These are phyloP conservation scores for Botrytis medusae DNA, from an alignment of 2,329 filamentous ascomycete species.

Conservation along the genomic window DNA sequence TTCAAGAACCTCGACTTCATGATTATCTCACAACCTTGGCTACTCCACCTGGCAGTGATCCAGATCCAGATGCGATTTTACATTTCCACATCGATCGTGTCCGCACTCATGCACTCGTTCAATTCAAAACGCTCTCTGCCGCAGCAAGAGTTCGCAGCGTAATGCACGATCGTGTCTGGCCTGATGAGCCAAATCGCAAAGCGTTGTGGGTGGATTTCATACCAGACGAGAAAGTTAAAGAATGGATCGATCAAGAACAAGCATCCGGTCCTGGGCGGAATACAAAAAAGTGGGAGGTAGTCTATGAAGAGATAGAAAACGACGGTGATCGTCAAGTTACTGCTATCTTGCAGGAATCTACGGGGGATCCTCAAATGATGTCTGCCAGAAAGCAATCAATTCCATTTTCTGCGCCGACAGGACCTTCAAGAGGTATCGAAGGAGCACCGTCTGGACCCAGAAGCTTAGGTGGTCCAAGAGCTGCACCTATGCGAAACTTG, in stretches of 20 bases:
- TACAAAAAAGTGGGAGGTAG: constrained; percentile 66
- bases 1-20: constrained; percentile 67
- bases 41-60: constrained; percentile 51
- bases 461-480: constrained; percentile 21
- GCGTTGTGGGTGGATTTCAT: constrained; percentile 87
- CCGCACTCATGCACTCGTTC: constrained; percentile 81
- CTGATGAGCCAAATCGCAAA: constrained; percentile 81
- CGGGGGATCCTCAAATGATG: constrained; percentile 5
- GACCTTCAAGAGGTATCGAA: constrained; percentile 30
- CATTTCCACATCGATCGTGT: constrained; percentile 81
- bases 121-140: constrained; percentile 66
- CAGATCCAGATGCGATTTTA: constrained; percentile 57
- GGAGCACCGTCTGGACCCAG: constrained; percentile 39
- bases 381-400: constrained; percentile 27
- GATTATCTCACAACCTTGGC: constrained; percentile 70
- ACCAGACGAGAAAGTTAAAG: constrained; percentile 67
- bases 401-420: constrained; percentile 38
- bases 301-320: constrained; percentile 60
- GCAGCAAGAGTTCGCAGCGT: constrained; percentile 74
- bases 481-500: constrained; percentile 39
- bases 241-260: constrained; percentile 72
- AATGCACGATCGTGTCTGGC: constrained; percentile 81
- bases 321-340: constrained; percentile 55
- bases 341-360: constrained; percentile 55
- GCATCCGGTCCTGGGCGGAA: constrained; percentile 46